Conservation (phyloP, 345 rosid genomes). For the Heritiera fomes region DNA sequence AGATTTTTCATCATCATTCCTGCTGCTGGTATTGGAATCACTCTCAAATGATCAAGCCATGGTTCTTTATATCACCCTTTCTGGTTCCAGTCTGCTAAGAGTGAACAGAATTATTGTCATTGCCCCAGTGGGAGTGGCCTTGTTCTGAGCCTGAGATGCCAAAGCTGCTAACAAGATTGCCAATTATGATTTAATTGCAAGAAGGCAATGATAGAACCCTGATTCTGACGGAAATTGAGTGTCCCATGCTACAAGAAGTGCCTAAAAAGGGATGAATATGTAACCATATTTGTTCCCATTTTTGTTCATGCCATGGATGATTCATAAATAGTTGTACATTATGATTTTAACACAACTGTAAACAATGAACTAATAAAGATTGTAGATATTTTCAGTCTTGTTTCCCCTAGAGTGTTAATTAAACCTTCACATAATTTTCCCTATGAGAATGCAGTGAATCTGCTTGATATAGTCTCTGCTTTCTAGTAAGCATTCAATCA, state of each 20-base stretch:
- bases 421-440: background rate
- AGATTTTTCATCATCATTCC: background rate
- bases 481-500: background rate
- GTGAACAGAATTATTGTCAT: background rate
- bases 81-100: constrained; percentile 18
- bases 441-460: constrained; percentile 4
- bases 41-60: background rate
- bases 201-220: background rate
- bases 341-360: background rate
- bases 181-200: background rate
- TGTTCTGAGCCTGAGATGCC: constrained; percentile 38
- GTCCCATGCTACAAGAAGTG: background rate
- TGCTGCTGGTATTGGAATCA: constrained; percentile 2
- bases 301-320: background rate
- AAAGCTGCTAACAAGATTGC: constrained; percentile 4
- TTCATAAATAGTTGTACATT: background rate
- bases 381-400: background rate
- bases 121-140: background rate
- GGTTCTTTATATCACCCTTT: too few relatives aligned
- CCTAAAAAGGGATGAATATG: background rate
- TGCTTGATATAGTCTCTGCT: background rate
- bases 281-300: background rate
- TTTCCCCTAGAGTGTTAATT: background rate
- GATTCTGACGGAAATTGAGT: background rate
- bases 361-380: background rate